phyloP scores from a whole-genome alignment of 192 early-diverging fungal genomes.

The Entomortierella beljakovae region DNA sequence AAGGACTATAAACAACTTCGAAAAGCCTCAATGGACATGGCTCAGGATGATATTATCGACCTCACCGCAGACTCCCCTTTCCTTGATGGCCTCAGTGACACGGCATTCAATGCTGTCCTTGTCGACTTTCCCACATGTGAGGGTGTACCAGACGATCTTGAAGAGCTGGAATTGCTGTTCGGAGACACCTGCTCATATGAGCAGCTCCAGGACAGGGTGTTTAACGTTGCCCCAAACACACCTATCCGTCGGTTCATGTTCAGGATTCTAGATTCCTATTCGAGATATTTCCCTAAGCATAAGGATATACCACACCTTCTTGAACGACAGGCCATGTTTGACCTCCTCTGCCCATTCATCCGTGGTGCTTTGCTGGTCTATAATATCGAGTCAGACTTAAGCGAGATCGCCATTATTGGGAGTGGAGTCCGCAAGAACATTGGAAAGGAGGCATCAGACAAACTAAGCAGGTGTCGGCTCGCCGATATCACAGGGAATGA shows the following conservation, averaged over 20 bases:
- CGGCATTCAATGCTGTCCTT: conserved; percentile 11
- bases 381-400: conserved; percentile 21
- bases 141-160: conserved; percentile 11
- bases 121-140: conserved; percentile 17
- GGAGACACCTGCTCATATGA: conserved; percentile 24
- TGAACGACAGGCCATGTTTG: conserved; percentile 28
- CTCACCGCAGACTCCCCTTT: conserved; percentile 20
- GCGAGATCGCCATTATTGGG: conserved; percentile 22
- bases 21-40: conserved; percentile 20
- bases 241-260: conserved; percentile 33
- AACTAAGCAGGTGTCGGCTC: conserved; percentile 21
- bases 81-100: conserved; percentile 2
- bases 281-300: conserved; percentile 19
- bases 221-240: conserved; percentile 18
- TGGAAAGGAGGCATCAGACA: conserved; percentile 21
- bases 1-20: conserved; percentile 23
- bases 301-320: conserved; percentile 8
- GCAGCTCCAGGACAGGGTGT: conserved; percentile 19
- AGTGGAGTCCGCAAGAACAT: conserved; percentile 18
- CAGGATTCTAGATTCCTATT: conserved; percentile 10
- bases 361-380: conserved; percentile 17
- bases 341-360: conserved; percentile 21
- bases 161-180: conserved; percentile 8
- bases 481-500: conserved; percentile 26
- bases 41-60: conserved; percentile 25